phyloP scores from a whole-genome alignment of 768 basidiomycete genomes.

The Plicaturopsis crispa region DNA sequence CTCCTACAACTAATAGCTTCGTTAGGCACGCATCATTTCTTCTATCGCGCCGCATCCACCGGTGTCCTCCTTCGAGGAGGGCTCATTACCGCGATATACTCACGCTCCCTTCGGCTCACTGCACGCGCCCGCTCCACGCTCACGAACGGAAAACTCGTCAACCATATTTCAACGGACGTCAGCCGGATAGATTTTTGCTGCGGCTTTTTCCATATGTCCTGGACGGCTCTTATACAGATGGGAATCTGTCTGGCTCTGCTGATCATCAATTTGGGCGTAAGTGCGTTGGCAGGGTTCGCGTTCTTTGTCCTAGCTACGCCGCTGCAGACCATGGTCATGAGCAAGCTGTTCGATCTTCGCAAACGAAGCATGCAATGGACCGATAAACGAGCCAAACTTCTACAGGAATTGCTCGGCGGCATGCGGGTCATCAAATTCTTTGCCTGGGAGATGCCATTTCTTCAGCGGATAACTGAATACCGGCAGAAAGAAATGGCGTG shows the following conservation, averaged over 20 bases:
- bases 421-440: slow-evolving; percentile 94
- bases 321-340: slow-evolving; percentile 67
- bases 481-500: slow-evolving; percentile 67
- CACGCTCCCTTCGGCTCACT: slow-evolving; percentile 67
- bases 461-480: slow-evolving; percentile 63
- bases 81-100: slow-evolving; percentile 82
- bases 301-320: slow-evolving; percentile 69
- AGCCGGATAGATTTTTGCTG: slow-evolving; percentile 87
- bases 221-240: slow-evolving; percentile 74
- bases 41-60: slow-evolving; percentile 64
- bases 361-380: slow-evolving; percentile 81
- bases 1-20: slow-evolving; percentile 60
- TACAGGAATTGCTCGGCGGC: slow-evolving; percentile 84
- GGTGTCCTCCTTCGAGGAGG: slow-evolving; percentile 82
- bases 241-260: slow-evolving; percentile 70
- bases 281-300: slow-evolving; percentile 46
- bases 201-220: slow-evolving; percentile 75
- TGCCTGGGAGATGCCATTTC: slow-evolving; percentile 80
- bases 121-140: slow-evolving; percentile 73
- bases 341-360: slow-evolving; percentile 58
- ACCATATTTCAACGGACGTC: slow-evolving; percentile 90
- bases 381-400: slow-evolving; percentile 80
- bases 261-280: slow-evolving; percentile 61
- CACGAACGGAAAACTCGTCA: slow-evolving; percentile 85
- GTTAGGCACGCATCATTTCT: slow-evolving; percentile 73